Percentiles rank a stretch among this genome's conserved stretches.
Conservation (phyloP, 2,329 filamentous ascomycete species). For the Neocucurbitaria cava region DNA sequence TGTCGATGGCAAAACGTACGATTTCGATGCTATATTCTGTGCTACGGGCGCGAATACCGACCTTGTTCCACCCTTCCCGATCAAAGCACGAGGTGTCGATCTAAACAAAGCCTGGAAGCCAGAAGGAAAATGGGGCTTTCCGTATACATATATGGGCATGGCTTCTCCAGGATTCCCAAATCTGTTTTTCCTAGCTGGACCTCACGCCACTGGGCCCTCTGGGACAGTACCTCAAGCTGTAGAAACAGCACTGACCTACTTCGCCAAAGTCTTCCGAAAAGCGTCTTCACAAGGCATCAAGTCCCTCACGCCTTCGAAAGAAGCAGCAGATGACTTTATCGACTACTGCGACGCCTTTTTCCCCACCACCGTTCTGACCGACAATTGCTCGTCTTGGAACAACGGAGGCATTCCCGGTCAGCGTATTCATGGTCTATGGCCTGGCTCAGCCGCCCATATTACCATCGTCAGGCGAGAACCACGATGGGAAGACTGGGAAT, state of each 20-base stretch:
- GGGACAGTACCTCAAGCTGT: conserved; percentile 72
- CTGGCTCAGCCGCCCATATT: conserved; percentile 69
- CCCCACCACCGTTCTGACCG: conserved; percentile 61
- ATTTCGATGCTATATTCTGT: conserved; percentile 61
- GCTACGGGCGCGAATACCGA: conserved; percentile 69
- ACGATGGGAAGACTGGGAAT: conserved; percentile 67
- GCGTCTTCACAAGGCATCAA: conserved; percentile 70
- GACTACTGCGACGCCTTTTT: conserved; percentile 62
- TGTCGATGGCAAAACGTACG: conserved; percentile 45
- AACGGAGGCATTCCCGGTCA: conserved; percentile 67
- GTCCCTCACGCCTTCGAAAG: conserved; percentile 63
- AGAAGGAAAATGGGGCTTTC: conserved; percentile 65
- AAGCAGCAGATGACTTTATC: conserved; percentile 69
- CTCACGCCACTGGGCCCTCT: conserved; percentile 50
- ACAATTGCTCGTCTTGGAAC: conserved; percentile 75
- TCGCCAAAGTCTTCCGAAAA: conserved; percentile 73
- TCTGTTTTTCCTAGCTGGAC: conserved; percentile 67
- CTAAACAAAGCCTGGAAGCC: conserved; percentile 64
- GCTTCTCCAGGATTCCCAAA: conserved; percentile 72
- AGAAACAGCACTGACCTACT: conserved; percentile 71
- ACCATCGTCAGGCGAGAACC: conserved; percentile 65
- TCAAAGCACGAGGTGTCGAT: conserved; percentile 62
- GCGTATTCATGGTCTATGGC: conserved; percentile 73
- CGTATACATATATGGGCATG: conserved; percentile 71
- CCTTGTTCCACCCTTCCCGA: conserved; percentile 63